Conservation (phyloP, 495 filamentous ascomycete species). For the Penicillium macrosclerotiorum region DNA sequence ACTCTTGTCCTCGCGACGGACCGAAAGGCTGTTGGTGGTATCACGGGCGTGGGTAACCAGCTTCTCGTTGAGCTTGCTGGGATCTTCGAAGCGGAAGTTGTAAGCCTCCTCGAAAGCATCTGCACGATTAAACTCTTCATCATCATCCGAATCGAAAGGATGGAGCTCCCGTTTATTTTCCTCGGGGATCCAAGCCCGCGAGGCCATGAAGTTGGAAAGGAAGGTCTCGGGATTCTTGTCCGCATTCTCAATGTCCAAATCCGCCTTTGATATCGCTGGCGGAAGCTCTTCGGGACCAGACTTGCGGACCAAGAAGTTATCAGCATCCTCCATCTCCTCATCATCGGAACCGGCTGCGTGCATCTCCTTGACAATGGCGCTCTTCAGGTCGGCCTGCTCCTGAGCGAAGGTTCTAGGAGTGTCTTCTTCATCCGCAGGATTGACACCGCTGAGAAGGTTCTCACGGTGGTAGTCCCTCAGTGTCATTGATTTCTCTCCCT, state of each 20-base stretch:
- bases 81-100: constrained; percentile 95
- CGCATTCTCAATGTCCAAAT: constrained; percentile 68
- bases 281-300: constrained; percentile 39
- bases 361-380: constrained; percentile 73
- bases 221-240: constrained; percentile 90
- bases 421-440: constrained; percentile 53
- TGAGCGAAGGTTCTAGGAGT: constrained; percentile 71
- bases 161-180: constrained; percentile 52
- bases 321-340: constrained; percentile 64
- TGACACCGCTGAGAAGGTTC: constrained; percentile 67
- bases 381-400: constrained; percentile 81
- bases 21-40: constrained; percentile 71
- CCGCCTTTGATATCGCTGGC: no score
- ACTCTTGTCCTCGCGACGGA: constrained; percentile 76
- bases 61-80: constrained; percentile 76
- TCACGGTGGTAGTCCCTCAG: constrained; percentile 87
- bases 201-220: constrained; percentile 82
- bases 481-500: constrained; percentile 80
- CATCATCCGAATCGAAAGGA: constrained; percentile 90
- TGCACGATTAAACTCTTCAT: constrained; percentile 75
- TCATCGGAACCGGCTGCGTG: constrained; percentile 56
- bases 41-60: constrained; percentile 86
- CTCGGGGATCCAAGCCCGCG: constrained; percentile 82
- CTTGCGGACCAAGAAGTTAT: constrained; percentile 64
- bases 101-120: constrained; percentile 92